Conservation (phyloP, 257 asterid species). For the Nicotiana noctiflora region DNA sequence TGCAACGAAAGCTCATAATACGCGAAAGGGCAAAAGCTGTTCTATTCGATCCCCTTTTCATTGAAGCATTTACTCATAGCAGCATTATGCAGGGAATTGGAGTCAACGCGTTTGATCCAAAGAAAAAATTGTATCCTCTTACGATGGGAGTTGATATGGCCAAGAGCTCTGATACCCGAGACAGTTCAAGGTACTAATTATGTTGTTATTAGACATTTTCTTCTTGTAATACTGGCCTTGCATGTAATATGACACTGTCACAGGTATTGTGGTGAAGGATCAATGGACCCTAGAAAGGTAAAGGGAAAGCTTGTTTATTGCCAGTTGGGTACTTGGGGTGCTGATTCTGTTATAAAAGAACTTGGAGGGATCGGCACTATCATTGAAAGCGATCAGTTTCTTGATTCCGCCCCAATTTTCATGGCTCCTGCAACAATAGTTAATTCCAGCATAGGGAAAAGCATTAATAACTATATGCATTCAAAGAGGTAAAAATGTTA, state of each 20-base stretch:
- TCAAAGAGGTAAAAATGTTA: slow-evolving; percentile 45
- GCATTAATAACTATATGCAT: slow-evolving; percentile 39
- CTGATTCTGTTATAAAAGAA: slow-evolving; percentile 63
- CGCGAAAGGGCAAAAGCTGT: neutral
- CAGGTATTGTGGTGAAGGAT: slow-evolving; percentile 48
- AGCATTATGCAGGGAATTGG: slow-evolving; percentile 61
- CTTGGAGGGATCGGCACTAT: slow-evolving; percentile 75
- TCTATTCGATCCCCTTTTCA: neutral
- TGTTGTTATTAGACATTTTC: neutral
- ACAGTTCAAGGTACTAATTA: slow-evolving; percentile 37
- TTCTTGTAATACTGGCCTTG: neutral
- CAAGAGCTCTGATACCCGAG: slow-evolving; percentile 37
- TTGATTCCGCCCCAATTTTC: slow-evolving; percentile 62
- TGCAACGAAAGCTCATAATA: neutral
- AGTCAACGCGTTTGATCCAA: slow-evolving; percentile 51
- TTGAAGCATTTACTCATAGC: neutral
- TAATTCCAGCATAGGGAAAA: slow-evolving; percentile 41
- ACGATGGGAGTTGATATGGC: slow-evolving; percentile 63
- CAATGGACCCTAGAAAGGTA: slow-evolving; percentile 82
- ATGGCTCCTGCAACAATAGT: slow-evolving; percentile 79
- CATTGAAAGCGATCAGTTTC: slow-evolving; percentile 45
- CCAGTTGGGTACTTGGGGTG: slow-evolving; percentile 48
- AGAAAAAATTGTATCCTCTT: slow-evolving; percentile 57
- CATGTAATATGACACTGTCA: neutral
- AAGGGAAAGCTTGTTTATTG: slow-evolving; percentile 75